Conservation (phyloP, 805 yeast genomes). For the Metschnikowia cerradonensis region DNA sequence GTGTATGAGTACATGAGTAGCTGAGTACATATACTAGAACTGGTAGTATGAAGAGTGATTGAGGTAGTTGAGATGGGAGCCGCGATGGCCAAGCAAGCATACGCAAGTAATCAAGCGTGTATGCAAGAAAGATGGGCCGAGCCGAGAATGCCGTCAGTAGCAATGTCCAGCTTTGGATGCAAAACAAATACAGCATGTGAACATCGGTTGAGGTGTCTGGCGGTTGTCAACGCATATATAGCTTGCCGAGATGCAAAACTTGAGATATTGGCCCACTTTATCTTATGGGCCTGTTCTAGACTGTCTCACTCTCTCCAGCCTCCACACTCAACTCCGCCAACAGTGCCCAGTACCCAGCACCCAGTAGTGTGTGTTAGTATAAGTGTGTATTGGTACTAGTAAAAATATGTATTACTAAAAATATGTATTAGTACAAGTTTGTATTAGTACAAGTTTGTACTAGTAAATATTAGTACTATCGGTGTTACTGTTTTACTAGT, state of each 20-base stretch:
- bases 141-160: conserved; percentile 1
- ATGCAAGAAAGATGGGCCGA: neutral
- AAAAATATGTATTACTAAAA: too few species aligned
- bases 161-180: neutral
- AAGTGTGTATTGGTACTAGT: too few species aligned
- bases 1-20: too few species aligned
- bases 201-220: neutral
- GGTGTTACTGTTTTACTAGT: too few species aligned
- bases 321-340: too few species aligned
- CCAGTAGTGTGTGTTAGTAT: too few species aligned
- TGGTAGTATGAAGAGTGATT: too few species aligned
- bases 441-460: too few species aligned
- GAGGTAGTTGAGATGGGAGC: too few species aligned
- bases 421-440: too few species aligned
- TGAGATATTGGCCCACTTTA: neutral
- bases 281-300: neutral
- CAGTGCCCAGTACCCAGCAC: neutral
- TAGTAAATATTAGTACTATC: too few species aligned
- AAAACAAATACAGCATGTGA: neutral
- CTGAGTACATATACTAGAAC: too few species aligned
- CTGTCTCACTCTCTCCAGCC: neutral
- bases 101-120: neutral
- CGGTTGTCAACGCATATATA: neutral
- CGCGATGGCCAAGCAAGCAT: neutral
- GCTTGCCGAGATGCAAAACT: neutral